Conservation (phyloP, 2,329 filamentous ascomycete species). For the Diaporthe batatas region DNA sequence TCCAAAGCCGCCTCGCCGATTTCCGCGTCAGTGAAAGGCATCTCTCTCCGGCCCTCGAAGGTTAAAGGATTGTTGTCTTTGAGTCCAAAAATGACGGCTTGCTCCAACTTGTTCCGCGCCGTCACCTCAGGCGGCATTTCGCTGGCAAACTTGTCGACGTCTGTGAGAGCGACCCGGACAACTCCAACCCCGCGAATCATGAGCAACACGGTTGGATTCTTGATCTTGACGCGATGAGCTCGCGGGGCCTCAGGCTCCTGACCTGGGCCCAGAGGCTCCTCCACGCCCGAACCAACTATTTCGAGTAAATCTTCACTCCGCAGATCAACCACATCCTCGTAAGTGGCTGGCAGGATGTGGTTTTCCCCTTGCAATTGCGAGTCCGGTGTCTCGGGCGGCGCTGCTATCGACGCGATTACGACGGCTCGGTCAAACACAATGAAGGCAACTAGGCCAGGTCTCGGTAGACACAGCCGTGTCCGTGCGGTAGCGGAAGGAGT, state of each 20-base stretch:
- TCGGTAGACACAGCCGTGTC: constrained; percentile 82
- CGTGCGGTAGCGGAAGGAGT: constrained; percentile 57
- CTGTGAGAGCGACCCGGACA: constrained; percentile 70
- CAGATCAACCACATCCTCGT: constrained; percentile 90
- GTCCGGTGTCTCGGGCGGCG: constrained; percentile 77
- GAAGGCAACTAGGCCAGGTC: constrained; percentile 84
- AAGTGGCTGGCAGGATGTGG: constrained; percentile 73
- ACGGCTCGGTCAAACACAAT: constrained; percentile 84
- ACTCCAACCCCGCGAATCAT: constrained; percentile 74
- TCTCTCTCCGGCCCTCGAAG: constrained; percentile 77
- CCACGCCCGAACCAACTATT: constrained; percentile 73
- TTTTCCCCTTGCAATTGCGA: constrained; percentile 80
- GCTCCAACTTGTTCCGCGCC: constrained; percentile 90
- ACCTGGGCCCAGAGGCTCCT: constrained; percentile 63
- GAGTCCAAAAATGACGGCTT: constrained; percentile 92
- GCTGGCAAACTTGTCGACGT: constrained; percentile 71
- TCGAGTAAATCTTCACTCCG: constrained; percentile 74
- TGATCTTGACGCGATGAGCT: constrained; percentile 66
- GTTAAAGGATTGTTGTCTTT: constrained; percentile 89
- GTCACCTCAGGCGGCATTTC: constrained; percentile 74
- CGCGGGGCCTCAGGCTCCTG: constrained; percentile 61
- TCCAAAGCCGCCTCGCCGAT: constrained; percentile 81
- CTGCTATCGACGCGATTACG: constrained; percentile 80
- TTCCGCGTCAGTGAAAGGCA: constrained; percentile 77
- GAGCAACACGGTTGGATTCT: constrained; percentile 73